phyloP scores from a whole-genome alignment of 2,329 filamentous ascomycete species.

The Stemphylium vesicarium region DNA sequence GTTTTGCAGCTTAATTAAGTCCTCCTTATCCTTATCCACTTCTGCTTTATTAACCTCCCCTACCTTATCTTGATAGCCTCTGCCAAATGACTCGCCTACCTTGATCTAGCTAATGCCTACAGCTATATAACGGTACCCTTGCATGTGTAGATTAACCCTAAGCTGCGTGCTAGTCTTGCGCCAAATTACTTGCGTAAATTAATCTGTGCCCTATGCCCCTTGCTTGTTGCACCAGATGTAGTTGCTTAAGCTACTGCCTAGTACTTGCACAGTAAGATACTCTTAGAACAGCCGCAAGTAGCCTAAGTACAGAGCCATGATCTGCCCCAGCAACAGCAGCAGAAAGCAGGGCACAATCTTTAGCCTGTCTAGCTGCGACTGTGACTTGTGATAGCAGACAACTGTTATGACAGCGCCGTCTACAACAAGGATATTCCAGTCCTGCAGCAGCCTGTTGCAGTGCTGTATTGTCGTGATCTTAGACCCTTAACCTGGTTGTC shows the following conservation, averaged over 20 bases:
- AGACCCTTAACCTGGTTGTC: too few species aligned
- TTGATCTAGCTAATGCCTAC: constrained; percentile 20
- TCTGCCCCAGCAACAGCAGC: constrained; percentile 22
- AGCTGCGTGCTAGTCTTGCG: constrained; percentile 23
- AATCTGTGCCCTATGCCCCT: not conserved
- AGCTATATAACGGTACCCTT: constrained; percentile 19
- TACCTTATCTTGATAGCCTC: constrained; percentile 25
- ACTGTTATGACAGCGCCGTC: constrained; percentile 25
- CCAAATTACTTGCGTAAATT: constrained; percentile 18
- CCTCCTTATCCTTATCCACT: constrained; percentile 18
- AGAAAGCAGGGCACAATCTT: constrained; percentile 35
- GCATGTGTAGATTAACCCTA: constrained; percentile 19
- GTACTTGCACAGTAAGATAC: constrained; percentile 21
- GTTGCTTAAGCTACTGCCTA: constrained; percentile 13
- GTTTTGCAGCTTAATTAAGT: constrained; percentile 18
- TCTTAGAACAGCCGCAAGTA: constrained; percentile 28
- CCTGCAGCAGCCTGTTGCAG: too few species aligned
- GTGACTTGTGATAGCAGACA: constrained; percentile 30
- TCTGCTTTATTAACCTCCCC: constrained; percentile 24
- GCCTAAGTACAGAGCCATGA: constrained; percentile 27
- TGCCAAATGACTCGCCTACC: constrained; percentile 18
- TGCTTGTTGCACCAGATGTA: constrained; percentile 11
- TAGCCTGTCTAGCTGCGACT: constrained; percentile 28
- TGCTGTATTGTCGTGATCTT: too few species aligned
- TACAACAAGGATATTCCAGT: too few species aligned